A percentile compares a stretch with the other conserved stretches of the same genome.
These are phyloP conservation scores for Cymodocea nodosa DNA, from an alignment of 116 monocot genomes.

Conservation along the genomic window DNA sequence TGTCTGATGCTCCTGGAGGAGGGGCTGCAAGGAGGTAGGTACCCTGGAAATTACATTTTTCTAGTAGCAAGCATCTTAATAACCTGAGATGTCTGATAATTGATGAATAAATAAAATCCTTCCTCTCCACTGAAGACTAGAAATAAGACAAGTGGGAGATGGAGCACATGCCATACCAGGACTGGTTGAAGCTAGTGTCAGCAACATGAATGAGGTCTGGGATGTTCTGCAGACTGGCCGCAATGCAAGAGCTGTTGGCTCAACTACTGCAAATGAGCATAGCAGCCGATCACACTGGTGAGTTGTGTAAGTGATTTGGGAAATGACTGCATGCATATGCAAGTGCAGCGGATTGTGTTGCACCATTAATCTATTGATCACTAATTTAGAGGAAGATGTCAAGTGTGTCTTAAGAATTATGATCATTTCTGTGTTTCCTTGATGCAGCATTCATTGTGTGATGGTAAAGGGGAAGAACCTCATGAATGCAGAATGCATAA, in stretches of 20 bases:
- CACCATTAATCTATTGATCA: too few relatives aligned
- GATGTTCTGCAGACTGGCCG: constrained; percentile 70
- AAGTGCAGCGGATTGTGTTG: too few relatives aligned
- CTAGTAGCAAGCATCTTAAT: background rate
- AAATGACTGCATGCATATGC: background rate
- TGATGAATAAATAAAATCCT: background rate
- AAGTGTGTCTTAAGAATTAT: background rate
- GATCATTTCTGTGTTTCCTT: background rate
- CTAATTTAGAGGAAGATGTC: too few relatives aligned
- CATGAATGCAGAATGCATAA: constrained; percentile 68
- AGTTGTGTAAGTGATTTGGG: background rate
- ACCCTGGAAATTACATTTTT: background rate
- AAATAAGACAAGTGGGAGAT: constrained; percentile 62
- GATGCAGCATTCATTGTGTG: constrained; percentile 65
- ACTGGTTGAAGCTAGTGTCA: constrained; percentile 67
- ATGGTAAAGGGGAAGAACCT: constrained; percentile 76
- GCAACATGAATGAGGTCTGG: constrained; percentile 70
- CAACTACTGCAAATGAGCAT: constrained; percentile 80
- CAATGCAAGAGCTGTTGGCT: constrained; percentile 69
- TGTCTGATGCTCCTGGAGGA: constrained; percentile 44
- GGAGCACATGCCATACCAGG: constrained; percentile 82
- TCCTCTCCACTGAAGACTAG: constrained; percentile 29
- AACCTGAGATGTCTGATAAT: too few relatives aligned
- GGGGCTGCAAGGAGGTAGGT: constrained; percentile 67
- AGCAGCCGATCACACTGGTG: constrained; percentile 94